Base-by-base conservation (phyloP, 805 yeast species). In the Cyberlindnera euphorbiae region DNA sequence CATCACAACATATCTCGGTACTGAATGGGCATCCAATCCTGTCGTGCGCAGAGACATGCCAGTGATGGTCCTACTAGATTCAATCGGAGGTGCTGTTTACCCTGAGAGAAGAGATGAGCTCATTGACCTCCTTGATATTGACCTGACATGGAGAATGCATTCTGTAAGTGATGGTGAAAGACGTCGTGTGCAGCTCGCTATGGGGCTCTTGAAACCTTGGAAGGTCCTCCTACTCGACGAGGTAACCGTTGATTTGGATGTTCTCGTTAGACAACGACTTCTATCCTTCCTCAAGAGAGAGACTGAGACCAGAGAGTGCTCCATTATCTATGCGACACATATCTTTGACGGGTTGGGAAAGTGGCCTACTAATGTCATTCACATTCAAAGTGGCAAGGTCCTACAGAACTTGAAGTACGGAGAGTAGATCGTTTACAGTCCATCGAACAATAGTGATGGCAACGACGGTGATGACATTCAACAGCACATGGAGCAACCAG, bases 171-270 rank as follows among this genome's bases (percentile, higher is more conserved):
- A 93, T 57, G 98, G 98, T 18, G 97, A 93, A 56, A 73, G 97
- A 41, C 71, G 98, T 48, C 69, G 98, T 41, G 97, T 93, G 2
- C 98, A 93, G 56, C 65, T 93, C 39, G 84, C 81, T 23, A 88
- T 93, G 96, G 97, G 97, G 0, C 67, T 93, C 32, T 63, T 90
- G 42, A 79, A 82, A 50, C 97, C 97, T 6, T 93, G 97, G 95
- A 77, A 76, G 42, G 69, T 88, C 15, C 63, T 93, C 22, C 64
- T 93, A n/a, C 66, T 93, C 32, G 98, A 93, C 58, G 98, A 93
- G 58, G 97, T 93, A 26, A 93, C 98, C 0, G 96, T 93, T 18
- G 98, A 93, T 59, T 69, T 93, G 47, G 98, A 93, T 55, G 98
- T 93, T 6, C 69, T 93, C 32, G 97, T 89, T 2, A 71, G 98